Evolutionary conservation across 2,329 filamentous ascomycete genomes (phyloP).

Genomic region (Ophiostoma fasciatum): DNA sequence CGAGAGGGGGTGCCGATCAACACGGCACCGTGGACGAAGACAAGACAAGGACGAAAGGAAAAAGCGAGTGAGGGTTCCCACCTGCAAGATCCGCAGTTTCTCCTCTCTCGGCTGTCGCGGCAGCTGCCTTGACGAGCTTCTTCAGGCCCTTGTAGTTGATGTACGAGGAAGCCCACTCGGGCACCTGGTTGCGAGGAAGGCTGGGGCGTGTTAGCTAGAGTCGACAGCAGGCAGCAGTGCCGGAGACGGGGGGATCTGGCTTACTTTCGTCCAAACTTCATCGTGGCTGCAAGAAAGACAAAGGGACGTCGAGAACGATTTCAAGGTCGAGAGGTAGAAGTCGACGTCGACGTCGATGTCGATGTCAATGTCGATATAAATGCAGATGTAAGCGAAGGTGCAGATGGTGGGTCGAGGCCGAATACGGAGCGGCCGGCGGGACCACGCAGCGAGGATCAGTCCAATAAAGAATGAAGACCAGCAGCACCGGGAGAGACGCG

Average conservation of each 20-base stretch:
- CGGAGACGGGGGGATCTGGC: too few relatives aligned
- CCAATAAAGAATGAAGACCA: too few relatives aligned
- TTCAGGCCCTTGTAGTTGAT: slow-evolving; percentile 89
- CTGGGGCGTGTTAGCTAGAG: slow-evolving; percentile 6
- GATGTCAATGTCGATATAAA: too few relatives aligned
- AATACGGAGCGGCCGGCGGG: too few relatives aligned
- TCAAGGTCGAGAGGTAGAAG: too few relatives aligned
- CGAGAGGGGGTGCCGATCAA: neutral
- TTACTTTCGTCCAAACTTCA: slow-evolving; percentile 25
- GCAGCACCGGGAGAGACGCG: too few relatives aligned
- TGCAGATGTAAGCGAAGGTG: too few relatives aligned
- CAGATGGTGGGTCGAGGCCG: too few relatives aligned
- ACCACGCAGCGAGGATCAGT: too few relatives aligned
- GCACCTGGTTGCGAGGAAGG: slow-evolving; percentile 69
- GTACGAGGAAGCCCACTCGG: slow-evolving; percentile 71
- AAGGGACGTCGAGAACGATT: too few relatives aligned
- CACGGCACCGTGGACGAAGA: neutral
- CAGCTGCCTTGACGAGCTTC: slow-evolving; percentile 79
- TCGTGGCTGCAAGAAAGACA: slow-evolving; percentile 9
- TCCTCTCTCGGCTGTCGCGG: slow-evolving; percentile 49
- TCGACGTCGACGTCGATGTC: too few relatives aligned
- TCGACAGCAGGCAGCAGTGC: neutral
- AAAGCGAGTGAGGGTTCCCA: slow-evolving; percentile 32
- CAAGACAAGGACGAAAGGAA: neutral
- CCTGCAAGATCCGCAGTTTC: slow-evolving; percentile 79